Evolutionary conservation across 495 filamentous ascomycete genomes (phyloP).

Genomic region (Neurospora sp.): DNA sequence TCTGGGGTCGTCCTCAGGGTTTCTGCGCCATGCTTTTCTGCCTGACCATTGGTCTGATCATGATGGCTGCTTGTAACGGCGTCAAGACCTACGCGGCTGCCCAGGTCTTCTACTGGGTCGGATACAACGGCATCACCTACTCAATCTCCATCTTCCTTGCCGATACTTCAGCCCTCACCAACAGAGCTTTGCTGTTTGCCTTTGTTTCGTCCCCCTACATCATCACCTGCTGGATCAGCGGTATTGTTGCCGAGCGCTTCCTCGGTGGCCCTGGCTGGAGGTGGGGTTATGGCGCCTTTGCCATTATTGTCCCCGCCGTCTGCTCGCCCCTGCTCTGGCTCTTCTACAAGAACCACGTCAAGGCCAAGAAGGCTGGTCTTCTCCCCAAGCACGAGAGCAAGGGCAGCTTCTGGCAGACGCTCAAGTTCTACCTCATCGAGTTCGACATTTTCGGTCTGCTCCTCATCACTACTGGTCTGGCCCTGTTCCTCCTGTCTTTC

Average conservation of each 20-base stretch:
- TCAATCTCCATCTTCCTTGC: constrained; percentile 53
- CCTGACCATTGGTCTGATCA: constrained; percentile 33
- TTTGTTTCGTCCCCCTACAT: constrained; percentile 58
- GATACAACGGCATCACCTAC: constrained; percentile 48
- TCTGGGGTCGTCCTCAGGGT: constrained; percentile 49
- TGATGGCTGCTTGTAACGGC: constrained; percentile 42
- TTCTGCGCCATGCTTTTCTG: constrained; percentile 29
- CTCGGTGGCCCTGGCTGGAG: constrained; percentile 41
- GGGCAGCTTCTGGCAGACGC: constrained; percentile 37
- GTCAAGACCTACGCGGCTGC: constrained; percentile 41
- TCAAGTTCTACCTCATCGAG: constrained; percentile 47
- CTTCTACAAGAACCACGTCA: constrained; percentile 48
- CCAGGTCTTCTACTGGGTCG: constrained; percentile 45
- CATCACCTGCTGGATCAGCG: constrained; percentile 45
- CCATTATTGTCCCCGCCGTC: constrained; percentile 47
- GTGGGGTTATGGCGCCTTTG: constrained; percentile 55
- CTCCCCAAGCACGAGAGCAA: constrained; percentile 33
- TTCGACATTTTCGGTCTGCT: constrained; percentile 51
- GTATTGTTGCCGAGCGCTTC: constrained; percentile 36
- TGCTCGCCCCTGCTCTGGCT: constrained; percentile 43
- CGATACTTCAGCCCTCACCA: constrained; percentile 53
- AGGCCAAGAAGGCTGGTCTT: constrained; percentile 46
- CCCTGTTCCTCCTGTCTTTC: constrained; percentile 56
- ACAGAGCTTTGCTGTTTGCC: constrained; percentile 52
- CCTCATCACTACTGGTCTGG: constrained; percentile 46